Evolutionary conservation across 169 alveolate species (phyloP), one percentile per base, ranked within the genome.

Genomic region (Hepatocystis sp.): DNA sequence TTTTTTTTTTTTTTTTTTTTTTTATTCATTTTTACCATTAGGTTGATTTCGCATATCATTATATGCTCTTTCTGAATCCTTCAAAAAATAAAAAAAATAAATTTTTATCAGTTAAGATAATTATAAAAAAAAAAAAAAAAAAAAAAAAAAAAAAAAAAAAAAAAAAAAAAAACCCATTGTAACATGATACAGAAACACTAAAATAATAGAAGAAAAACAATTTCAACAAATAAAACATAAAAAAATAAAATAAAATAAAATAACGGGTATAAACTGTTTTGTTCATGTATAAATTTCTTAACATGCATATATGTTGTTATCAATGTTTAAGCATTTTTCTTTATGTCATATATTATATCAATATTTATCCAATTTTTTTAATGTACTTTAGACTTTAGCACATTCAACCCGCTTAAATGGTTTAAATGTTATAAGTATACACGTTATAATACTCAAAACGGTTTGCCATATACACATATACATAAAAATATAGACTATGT

Each of bases 11-110:
- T n/a, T 47, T 47, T 47, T 47, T n/a, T 47, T 47, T 2, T n/a
- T 11, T 47, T 47, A 13, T 47, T 4, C 2, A 7, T 52, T 25
- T n/a, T 52, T 52, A 52, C 64, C 64, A 52, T 52, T 23, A 4
- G 13, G 19, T 4, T 52, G 64, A 4, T 7, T 19, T 15, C 39
- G 19, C 13, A 0, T 19, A 0, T 1, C 17, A 7, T 11, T 23
- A 7, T 17, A 10, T 10, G 17, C 25, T 8, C 64, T 25, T 25
- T 52, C 25, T 52, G 7, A 3, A 23, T 52, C 64, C 64, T 52
- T 52, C 64, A n/a, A n/a, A n/a, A n/a, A n/a, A n/a, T n/a, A n/a
- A n/a, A n/a, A n/a, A n/a, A n/a, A n/a, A n/a, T n/a, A n/a, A n/a
- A n/a, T n/a, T n/a, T n/a, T n/a, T n/a, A n/a, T n/a, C n/a, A n/a